Evolutionary conservation across 495 filamentous ascomycete species (phyloP).

Genomic region (Trichocladium uniseriatum): DNA sequence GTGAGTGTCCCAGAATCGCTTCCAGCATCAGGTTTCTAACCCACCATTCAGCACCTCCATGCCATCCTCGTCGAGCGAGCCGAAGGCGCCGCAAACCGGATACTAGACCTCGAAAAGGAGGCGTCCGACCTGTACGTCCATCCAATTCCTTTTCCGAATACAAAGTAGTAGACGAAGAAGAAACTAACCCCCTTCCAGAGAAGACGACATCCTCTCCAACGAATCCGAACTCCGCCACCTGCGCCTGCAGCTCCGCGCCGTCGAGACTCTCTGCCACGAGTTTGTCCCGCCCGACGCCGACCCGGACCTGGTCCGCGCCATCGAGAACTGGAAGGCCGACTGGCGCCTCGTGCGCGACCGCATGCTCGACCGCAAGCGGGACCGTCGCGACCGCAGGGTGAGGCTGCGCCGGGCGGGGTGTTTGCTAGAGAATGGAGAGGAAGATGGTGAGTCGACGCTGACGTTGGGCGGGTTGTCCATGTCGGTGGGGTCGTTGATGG

Average conservation of each 20-base stretch:
- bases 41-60: slow-evolving; percentile 40
- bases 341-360: slow-evolving; percentile 28
- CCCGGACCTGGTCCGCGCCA: slow-evolving; percentile 34
- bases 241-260: slow-evolving; percentile 43
- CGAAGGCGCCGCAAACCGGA: slow-evolving; percentile 44
- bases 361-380: slow-evolving; percentile 18
- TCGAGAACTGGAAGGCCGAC: slow-evolving; percentile 39
- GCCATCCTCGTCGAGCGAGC: slow-evolving; percentile 40
- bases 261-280: slow-evolving; percentile 41
- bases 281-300: slow-evolving; percentile 32
- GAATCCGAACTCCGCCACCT: slow-evolving; percentile 41
- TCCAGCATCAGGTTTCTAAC: too few species aligned
- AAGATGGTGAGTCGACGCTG: slow-evolving; percentile 1
- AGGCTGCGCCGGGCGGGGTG: slow-evolving; percentile 6
- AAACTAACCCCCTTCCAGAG: slow-evolving; percentile 11
- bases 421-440: not conserved
- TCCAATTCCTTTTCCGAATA: too few species aligned
- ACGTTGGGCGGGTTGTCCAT: slow-evolving; percentile 1
- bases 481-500: slow-evolving; percentile 2
- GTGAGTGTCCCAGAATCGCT: slow-evolving; percentile 20
- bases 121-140: slow-evolving; percentile 42
- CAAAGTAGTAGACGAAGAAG: too few species aligned
- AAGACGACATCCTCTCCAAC: slow-evolving; percentile 21
- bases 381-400: slow-evolving; percentile 2
- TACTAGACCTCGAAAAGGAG: slow-evolving; percentile 41